Conservation (phyloP, 352 stramenopile genomes). For the Phytophthora pini region DNA sequence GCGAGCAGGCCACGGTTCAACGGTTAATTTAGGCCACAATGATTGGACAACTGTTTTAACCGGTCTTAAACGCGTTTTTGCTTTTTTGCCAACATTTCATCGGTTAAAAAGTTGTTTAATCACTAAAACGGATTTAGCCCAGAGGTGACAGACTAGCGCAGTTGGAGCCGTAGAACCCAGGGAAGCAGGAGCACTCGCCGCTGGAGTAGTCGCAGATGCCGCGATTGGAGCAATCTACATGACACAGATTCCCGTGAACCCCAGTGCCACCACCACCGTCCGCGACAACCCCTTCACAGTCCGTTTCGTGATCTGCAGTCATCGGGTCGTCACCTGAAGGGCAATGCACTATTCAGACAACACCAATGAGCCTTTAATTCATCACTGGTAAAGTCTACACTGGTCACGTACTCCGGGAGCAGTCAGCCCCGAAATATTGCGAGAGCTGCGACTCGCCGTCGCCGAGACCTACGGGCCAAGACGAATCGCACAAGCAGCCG, state of each 20-base stretch:
- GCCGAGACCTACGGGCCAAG: conserved; percentile 75
- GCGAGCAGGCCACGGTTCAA: conserved; percentile 21
- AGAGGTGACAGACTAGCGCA: conserved; percentile 74
- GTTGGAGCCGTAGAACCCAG: conserved; percentile 82
- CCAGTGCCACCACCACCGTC: conserved; percentile 48
- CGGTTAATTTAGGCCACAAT: conserved; percentile 23
- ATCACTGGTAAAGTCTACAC: background rate
- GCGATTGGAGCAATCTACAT: conserved; percentile 82
- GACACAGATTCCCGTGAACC: conserved; percentile 59
- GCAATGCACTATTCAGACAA: conserved; percentile 60
- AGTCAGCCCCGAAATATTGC: conserved; percentile 91
- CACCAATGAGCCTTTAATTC: too few relatives aligned
- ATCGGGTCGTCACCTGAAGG: conserved; percentile 89
- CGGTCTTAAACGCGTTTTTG: conserved; percentile 26
- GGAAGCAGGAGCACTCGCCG: conserved; percentile 73
- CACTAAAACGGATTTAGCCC: background rate
- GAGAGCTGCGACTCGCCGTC: conserved; percentile 77
- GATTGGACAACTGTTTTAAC: conserved; percentile 30
- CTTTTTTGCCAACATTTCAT: background rate
- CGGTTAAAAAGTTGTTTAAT: too few relatives aligned
- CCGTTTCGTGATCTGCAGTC: conserved; percentile 82
- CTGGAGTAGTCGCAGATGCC: conserved; percentile 77
- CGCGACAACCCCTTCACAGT: conserved; percentile 72
- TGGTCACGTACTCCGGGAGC: conserved; percentile 61
- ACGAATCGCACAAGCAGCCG: conserved; percentile 84